These are phyloP conservation scores for Botrytis fragariae DNA, from an alignment of 2,329 filamentous ascomycete genomes.

Conservation along the genomic window DNA sequence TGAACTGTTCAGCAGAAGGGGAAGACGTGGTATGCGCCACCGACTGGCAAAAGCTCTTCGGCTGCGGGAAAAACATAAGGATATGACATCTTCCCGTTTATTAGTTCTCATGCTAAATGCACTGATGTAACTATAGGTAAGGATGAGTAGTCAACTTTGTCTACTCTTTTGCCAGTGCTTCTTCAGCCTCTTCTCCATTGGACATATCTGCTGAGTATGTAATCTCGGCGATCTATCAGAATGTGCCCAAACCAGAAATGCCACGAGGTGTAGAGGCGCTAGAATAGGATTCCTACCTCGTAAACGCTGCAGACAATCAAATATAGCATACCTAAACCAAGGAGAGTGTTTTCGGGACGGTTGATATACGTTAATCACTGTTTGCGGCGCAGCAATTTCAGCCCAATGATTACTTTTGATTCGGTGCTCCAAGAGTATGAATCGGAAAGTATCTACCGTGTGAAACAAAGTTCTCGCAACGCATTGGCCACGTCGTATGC, in stretches of 20 bases:
- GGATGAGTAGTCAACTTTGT: conserved; percentile 16
- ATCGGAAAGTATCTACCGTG: neutral
- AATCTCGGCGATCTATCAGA: conserved; percentile 4
- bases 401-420: neutral
- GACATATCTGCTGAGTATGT: neutral
- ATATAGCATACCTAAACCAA: neutral
- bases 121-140: conserved; percentile 11
- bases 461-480: conserved; percentile 12
- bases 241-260: neutral
- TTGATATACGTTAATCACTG: neutral
- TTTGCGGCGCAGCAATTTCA: conserved; percentile 11
- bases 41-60: conserved; percentile 19
- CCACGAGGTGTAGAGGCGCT: neutral
- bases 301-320: neutral
- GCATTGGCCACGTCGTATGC: conserved; percentile 17
- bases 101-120: conserved; percentile 14
- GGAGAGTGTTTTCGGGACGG: neutral
- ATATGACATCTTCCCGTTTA: conserved; percentile 14
- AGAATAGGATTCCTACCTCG: neutral
- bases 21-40: conserved; percentile 13
- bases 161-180: conserved; percentile 9
- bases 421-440: neutral
- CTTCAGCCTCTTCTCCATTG: neutral
- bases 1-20: conserved; percentile 15
- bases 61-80: neutral